Conservation (phyloP, 495 filamentous ascomycete genomes). For the Daldinia childiae region DNA sequence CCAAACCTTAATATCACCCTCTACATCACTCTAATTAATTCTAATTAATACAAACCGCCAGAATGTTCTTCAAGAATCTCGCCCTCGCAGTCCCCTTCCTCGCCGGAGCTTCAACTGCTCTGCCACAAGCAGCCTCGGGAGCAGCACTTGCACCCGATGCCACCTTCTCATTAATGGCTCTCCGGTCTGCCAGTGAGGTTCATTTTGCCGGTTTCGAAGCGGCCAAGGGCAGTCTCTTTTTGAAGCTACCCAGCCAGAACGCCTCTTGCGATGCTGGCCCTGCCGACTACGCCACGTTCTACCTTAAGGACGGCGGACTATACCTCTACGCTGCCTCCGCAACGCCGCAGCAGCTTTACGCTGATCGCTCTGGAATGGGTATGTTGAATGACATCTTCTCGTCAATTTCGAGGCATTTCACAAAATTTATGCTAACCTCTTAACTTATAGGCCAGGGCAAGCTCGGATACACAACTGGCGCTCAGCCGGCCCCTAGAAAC, state of each 20-base stretch:
- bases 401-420: neutral
- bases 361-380: conserved; percentile 64
- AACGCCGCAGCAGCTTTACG: conserved; percentile 58
- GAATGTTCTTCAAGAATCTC: conserved; percentile 26
- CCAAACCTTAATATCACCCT: neutral
- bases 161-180: conserved; percentile 57
- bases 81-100: conserved; percentile 5
- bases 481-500: conserved; percentile 49
- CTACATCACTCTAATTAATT: neutral
- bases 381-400: conserved; percentile 35
- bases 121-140: conserved; percentile 5
- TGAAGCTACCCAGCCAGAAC: conserved; percentile 52
- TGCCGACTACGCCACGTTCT: conserved; percentile 58
- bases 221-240: conserved; percentile 54
- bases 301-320: conserved; percentile 56
- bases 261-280: conserved; percentile 56
- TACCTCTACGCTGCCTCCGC: conserved; percentile 55
- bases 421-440: neutral
- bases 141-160: conserved; percentile 10
- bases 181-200: conserved; percentile 57
- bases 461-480: conserved; percentile 60
- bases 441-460: conserved; percentile 54
- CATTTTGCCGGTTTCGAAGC: conserved; percentile 57
- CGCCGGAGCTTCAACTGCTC: conserved; percentile 18
- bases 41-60: neutral